Conservation (phyloP, 805 yeast species). For the Candida takata region DNA sequence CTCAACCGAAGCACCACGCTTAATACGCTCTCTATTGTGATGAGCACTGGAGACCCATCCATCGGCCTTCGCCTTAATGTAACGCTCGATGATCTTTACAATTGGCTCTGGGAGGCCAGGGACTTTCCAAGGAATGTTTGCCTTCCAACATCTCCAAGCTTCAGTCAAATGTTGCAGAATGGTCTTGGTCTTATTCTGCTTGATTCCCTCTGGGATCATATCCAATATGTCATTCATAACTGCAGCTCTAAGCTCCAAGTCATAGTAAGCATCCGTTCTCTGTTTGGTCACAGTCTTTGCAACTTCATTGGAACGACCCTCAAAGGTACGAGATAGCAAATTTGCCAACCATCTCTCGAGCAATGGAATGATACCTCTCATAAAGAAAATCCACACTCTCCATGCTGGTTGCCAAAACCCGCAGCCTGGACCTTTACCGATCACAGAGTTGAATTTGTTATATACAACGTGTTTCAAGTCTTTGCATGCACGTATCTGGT, state of each 20-base stretch:
- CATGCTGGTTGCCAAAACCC: constrained; percentile 99
- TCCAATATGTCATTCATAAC: constrained; percentile 94
- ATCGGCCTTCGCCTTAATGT: constrained; percentile 91
- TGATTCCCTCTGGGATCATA: constrained; percentile 93
- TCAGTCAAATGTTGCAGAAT: constrained; percentile 91
- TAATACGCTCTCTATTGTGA: constrained; percentile 81
- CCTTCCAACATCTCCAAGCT: constrained; percentile 99
- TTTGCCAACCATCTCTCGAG: constrained; percentile 95
- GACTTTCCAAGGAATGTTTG: constrained; percentile 96
- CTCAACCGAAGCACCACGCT: constrained; percentile 87
- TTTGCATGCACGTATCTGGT: constrained; percentile 92
- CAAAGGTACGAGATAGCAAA: constrained; percentile 85
- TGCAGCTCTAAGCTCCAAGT: constrained; percentile 84
- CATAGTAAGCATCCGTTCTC: constrained; percentile 91
- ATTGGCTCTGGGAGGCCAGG: constrained; percentile 94
- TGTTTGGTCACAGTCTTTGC: constrained; percentile 95
- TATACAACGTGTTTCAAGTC: constrained; percentile 92
- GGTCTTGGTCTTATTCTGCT: constrained; percentile 78
- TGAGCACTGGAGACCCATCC: constrained; percentile 95
- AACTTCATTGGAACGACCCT: constrained; percentile 89
- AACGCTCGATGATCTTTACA: constrained; percentile 77
- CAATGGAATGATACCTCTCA: constrained; percentile 87
- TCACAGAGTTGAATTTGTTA: constrained; percentile 70
- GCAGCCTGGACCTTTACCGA: constrained; percentile 97
- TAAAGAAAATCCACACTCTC: constrained; percentile 91